Evolutionary conservation across 192 early-diverging fungal genomes (phyloP), one percentile per base, ranked within the genome.

Genomic region (Coemansia sp.): DNA sequence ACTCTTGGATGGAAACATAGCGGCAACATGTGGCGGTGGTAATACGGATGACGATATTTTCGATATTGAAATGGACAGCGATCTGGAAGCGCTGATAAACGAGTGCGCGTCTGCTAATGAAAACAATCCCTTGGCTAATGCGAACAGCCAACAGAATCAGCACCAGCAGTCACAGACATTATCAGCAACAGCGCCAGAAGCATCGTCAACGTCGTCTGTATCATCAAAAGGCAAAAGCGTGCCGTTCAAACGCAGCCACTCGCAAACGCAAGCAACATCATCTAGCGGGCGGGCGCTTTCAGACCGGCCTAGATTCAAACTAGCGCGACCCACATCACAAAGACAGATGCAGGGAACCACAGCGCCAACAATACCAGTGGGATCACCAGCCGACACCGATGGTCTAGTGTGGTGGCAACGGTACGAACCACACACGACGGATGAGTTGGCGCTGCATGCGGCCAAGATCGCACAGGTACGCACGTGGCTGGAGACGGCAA

Each of bases 391-490:
- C 14, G 60, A 63, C 14, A 48, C 38, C 37, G 62, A 67, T 12
- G 68, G 74, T 12, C 61, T 70, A 49, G 20, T 82, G 58, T 82
- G 79, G 79, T 82, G 79, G 79, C 74, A 74, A 57, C 64, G 65
- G 38, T 80, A 77, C 62, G 74, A 67, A 49, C 83, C 83, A 2
- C 59, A 51, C 1, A 62, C 44, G 0, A 54, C 57, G 56, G 68
- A 37, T 12, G 85, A 88, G 13, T 69, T 89, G 25, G 86, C 86
- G 2, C 72, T 88, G 41, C 81, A 87, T 66, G 48, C 76, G 32
- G 67, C 54, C 48, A 88, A 88, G 64, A 69, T 85, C 10, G 64
- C 53, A 1, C 75, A 87, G 63, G 88, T 89, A 16, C 74, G 83
- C 8, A 77, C 75, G 12, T 89, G 88, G 88, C 72, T 89, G n/a